Evolutionary conservation across 179 eudicot species (phyloP).

Genomic region (Monotropa hypopitys): DNA sequence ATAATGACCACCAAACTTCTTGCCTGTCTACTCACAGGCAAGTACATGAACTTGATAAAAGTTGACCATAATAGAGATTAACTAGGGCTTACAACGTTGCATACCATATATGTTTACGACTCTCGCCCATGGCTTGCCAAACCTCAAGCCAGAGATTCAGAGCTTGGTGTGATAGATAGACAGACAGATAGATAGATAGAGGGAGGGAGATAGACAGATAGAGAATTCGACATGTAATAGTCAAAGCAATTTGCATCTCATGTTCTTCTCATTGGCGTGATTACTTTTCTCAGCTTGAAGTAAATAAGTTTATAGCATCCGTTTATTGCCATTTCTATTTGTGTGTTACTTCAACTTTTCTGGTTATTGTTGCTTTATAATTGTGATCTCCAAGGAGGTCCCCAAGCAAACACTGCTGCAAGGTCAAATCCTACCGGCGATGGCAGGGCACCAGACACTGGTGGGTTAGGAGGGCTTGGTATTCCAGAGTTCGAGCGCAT

Average conservation of each 20-base stretch:
- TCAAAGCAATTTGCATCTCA: not conserved
- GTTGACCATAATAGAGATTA: not conserved
- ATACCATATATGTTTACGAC: not conserved
- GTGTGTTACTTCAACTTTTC: not conserved
- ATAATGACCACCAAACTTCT: not conserved
- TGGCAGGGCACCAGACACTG: conserved; percentile 48
- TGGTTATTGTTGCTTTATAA: conserved; percentile 3
- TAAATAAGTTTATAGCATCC: not conserved
- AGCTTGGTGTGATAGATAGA: no score
- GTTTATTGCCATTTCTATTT: not conserved
- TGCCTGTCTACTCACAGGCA: not conserved
- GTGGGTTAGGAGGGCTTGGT: conserved; percentile 55
- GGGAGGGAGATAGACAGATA: no score
- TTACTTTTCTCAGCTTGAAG: not conserved
- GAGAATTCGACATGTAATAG: not conserved
- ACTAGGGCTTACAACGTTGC: not conserved
- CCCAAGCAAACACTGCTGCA: conserved; percentile 49
- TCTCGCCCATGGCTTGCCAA: no score
- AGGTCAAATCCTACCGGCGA: conserved; percentile 49
- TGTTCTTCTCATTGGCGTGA: not conserved
- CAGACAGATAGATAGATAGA: no score
- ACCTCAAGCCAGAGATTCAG: not conserved
- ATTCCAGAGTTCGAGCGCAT: conserved; percentile 37
- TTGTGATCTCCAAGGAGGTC: conserved; percentile 29
- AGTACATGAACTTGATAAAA: not conserved